phyloP scores from a whole-genome alignment of 441 rosid species.

The Euphorbia schlechtendalii region DNA sequence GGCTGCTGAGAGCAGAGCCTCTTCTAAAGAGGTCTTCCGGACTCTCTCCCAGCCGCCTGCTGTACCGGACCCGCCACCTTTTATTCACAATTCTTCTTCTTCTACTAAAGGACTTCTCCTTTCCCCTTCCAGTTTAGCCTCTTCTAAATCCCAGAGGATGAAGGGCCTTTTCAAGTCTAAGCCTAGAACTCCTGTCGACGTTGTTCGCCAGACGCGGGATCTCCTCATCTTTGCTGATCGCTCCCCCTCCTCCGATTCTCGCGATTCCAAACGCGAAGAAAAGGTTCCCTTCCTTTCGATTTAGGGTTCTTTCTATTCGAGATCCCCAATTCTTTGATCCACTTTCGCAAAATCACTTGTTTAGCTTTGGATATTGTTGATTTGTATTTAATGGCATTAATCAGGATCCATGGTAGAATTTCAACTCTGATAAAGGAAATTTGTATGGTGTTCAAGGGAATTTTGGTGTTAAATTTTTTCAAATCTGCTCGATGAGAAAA shows the following conservation, averaged over 20 bases:
- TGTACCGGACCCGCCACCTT: constrained; percentile 19
- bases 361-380: background rate
- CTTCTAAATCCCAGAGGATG: constrained; percentile 44
- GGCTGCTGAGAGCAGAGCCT: constrained; percentile 25
- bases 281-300: constrained; percentile 35
- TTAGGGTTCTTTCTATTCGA: background rate
- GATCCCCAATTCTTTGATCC: too few species aligned
- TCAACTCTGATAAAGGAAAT: background rate
- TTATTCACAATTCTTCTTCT: background rate
- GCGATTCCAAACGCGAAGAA: constrained; percentile 76
- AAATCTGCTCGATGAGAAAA: too few species aligned
- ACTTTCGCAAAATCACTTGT: too few species aligned
- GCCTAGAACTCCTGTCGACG: constrained; percentile 82
- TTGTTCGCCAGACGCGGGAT: constrained; percentile 87
- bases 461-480: background rate
- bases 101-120: background rate
- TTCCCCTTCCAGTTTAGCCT: background rate
- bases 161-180: constrained; percentile 87
- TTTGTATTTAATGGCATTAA: background rate
- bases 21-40: constrained; percentile 26
- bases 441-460: background rate
- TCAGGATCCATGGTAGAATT: background rate
- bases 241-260: constrained; percentile 31
- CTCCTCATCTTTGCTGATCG: constrained; percentile 55
- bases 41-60: constrained; percentile 36